Evolutionary conservation across 495 filamentous ascomycete species (phyloP), one percentile per base, ranked within the genome.

Genomic region (Neohortaea acidophila): DNA sequence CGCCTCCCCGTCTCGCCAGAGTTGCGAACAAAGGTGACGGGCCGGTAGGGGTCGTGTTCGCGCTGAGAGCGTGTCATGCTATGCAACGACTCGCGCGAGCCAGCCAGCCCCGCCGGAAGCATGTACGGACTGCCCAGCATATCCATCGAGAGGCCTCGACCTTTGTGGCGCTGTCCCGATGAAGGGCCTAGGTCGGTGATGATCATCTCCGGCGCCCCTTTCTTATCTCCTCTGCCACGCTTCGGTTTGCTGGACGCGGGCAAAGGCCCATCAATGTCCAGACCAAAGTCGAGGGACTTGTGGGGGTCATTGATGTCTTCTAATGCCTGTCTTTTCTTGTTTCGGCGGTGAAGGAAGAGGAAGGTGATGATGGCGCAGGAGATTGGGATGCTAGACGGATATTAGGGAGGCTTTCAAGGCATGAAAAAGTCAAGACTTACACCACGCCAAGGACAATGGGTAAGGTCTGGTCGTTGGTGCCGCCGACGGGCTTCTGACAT

Each of bases 261-360:
- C 8, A 18, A 15, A 34, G 36, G 18, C n/a, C n/a, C n/a, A n/a
- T n/a, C n/a, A n/a, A n/a, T n/a, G 9, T 64, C 81, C 56, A 94
- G 59, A 21, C 89, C 89, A 55, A 96, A 97, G 56, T 97, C 89
- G 53, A 96, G 70, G 2, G 84, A 93, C 52, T 79, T 91, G 57
- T 91, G 81, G 48, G 82, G 80, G 54, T 94, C 87, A 43, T 81
- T 73, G 21, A 68, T 66, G 57, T 97, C 89, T 63, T 97, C 89
- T 27, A 62, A 62, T 43, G 68, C 65, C 42, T 85, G 70, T 47
- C 71, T 87, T 48, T 72, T 70, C 12, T 81, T 62, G 49, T 81
- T 77, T 54, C 80, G 67, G 11, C 81, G 72, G 51, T 93, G 84
- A 21, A 97, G 66, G 48, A 72, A 79, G 38, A 87, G 42, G 33